Evolutionary conservation across 768 basidiomycete genomes (phyloP).

Genomic region (Rhodotorula taiwanensis): DNA sequence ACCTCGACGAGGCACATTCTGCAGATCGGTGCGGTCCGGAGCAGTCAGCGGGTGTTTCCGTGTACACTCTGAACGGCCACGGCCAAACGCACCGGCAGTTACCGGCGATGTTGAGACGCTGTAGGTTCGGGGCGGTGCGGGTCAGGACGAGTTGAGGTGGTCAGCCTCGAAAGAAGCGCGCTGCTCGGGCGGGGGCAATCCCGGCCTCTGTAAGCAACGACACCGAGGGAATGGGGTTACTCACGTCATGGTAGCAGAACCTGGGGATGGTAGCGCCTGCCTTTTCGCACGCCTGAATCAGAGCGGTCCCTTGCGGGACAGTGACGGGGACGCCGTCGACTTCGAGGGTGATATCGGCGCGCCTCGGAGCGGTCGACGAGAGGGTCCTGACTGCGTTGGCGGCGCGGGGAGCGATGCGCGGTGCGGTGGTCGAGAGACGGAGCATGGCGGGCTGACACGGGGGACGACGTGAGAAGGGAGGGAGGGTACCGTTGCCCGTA

Average conservation of each 20-base stretch:
- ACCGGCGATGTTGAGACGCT: conserved; percentile 86
- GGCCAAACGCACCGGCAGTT: conserved; percentile 80
- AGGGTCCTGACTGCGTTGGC: conserved; percentile 4
- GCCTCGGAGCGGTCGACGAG: conserved; percentile 1
- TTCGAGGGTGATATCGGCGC: conserved; percentile 64
- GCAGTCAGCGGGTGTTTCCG: neutral
- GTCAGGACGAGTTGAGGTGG: too few relatives aligned
- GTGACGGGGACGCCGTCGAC: conserved; percentile 97
- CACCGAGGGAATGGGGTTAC: neutral
- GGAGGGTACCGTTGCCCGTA: neutral
- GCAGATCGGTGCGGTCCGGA: neutral
- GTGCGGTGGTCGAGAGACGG: neutral
- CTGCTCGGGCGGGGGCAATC: too few relatives aligned
- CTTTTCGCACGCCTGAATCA: conserved; percentile 43
- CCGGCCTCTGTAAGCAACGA: too few relatives aligned
- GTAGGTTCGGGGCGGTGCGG: too few relatives aligned
- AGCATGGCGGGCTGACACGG: conserved; percentile 9
- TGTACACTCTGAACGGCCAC: too few relatives aligned
- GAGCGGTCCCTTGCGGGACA: conserved; percentile 71
- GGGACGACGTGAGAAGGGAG: neutral
- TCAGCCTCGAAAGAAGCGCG: too few relatives aligned
- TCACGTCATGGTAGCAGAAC: conserved; percentile 41
- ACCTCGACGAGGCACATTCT: conserved; percentile 99
- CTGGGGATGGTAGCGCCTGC: conserved; percentile 43
- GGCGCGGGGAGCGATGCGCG: neutral